Percentiles rank a stretch among this genome's conserved stretches.
These are phyloP conservation scores for Cornus controversa DNA, from an alignment of 148 eudicot species.

Conservation along the genomic window DNA sequence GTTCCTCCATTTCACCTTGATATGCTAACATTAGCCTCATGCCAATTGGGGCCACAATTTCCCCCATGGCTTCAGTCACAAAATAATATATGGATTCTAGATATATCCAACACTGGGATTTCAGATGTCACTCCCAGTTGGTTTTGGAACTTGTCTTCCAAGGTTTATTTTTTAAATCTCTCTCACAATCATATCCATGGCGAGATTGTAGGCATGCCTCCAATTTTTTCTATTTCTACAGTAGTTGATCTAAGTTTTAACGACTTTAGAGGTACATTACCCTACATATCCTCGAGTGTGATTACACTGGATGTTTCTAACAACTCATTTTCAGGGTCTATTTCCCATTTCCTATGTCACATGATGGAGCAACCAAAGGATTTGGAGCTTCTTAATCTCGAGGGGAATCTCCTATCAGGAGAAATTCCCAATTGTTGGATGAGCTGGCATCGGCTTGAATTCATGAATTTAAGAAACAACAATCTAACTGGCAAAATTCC, in stretches of 20 bases:
- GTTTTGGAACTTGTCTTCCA: not conserved
- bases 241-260: no score
- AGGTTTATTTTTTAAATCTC: not conserved
- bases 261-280: not conserved
- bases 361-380: not conserved
- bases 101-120: conserved; percentile 5
- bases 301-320: not conserved
- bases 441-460: no score
- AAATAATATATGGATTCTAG: not conserved
- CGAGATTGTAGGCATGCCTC: not conserved
- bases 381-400: not conserved
- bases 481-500: no score
- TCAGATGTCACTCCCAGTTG: not conserved
- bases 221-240: no score
- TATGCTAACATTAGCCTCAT: not conserved
- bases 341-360: conserved; percentile 4
- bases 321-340: conserved; percentile 12
- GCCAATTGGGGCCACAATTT: conserved; percentile 12
- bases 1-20: not conserved
- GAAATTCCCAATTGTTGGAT: not conserved
- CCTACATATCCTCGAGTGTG: not conserved
- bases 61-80: conserved; percentile 13
- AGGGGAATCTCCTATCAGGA: not conserved
- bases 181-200: not conserved
- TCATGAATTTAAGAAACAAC: no score